These are phyloP conservation scores for Pogostemon cablin DNA, from an alignment of 257 asterid species.

Conservation along the genomic window DNA sequence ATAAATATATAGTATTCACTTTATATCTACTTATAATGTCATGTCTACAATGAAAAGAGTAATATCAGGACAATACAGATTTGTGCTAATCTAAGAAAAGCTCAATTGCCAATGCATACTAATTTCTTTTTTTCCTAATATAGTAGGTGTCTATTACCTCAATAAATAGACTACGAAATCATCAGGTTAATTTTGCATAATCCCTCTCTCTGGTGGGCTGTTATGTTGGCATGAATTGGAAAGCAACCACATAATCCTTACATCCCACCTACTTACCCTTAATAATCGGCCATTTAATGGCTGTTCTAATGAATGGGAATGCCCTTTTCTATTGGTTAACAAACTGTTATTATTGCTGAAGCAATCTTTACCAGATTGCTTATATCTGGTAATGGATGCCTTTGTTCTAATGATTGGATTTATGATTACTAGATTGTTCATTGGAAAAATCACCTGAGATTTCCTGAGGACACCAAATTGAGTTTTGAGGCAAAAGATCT, in stretches of 20 bases:
- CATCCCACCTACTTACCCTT: neutral
- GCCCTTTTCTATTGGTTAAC: neutral
- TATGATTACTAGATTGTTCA: slow-evolving; percentile 78
- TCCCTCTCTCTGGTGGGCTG: slow-evolving; percentile 14
- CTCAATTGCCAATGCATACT: slow-evolving; percentile 18
- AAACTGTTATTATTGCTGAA: slow-evolving; percentile 15
- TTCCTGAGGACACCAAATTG: slow-evolving; percentile 77
- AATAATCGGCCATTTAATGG: slow-evolving; percentile 9
- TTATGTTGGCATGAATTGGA: slow-evolving; percentile 2
- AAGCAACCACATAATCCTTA: slow-evolving; percentile 6
- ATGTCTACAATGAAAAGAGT: slow-evolving; percentile 16
- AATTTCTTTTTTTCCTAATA: slow-evolving; percentile 18
- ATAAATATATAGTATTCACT: neutral
- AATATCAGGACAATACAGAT: neutral
- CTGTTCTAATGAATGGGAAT: neutral
- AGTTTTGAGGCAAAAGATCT: slow-evolving; percentile 90
- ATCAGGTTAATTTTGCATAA: slow-evolving; percentile 6
- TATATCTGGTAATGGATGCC: too few species aligned
- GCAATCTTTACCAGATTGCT: neutral
- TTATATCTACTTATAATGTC: slow-evolving; percentile 13
- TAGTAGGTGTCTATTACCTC: slow-evolving; percentile 18
- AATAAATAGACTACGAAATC: neutral
- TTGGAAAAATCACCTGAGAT: slow-evolving; percentile 89
- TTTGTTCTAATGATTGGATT: slow-evolving; percentile 29
- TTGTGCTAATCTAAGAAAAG: neutral